Percentiles rank a stretch among this genome's conserved stretches.
These are phyloP conservation scores for Zopfochytrium polystomum DNA, from an alignment of 371 early-diverging fungal genomes.

Conservation along the genomic window DNA sequence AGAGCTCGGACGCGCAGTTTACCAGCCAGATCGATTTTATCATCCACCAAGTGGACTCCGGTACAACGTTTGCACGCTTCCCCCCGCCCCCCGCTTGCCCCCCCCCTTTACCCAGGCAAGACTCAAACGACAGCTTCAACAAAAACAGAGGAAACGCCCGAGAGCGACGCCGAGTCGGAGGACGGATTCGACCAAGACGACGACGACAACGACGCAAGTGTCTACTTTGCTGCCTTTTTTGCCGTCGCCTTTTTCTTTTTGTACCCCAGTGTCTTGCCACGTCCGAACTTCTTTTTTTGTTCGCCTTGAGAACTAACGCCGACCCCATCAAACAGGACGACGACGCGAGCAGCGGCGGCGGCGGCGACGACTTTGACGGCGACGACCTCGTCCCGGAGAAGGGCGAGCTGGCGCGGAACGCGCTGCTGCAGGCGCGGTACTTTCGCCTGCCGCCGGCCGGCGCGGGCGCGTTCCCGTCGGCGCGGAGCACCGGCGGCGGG, in stretches of 20 bases:
- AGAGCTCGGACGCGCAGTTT: conserved; percentile 11
- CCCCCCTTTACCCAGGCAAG: neutral
- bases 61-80: neutral
- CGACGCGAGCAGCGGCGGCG: too few species aligned
- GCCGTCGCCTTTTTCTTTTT: neutral
- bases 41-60: conserved; percentile 10
- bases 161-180: conserved; percentile 22
- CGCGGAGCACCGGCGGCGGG: neutral
- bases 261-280: neutral
- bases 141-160: conserved; percentile 18
- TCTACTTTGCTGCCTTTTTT: neutral
- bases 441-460: neutral
- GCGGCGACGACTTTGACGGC: too few species aligned
- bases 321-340: neutral
- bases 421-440: neutral
- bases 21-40: conserved; percentile 19
- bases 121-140: neutral
- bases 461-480: neutral
- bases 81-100: neutral
- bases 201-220: conserved; percentile 23
- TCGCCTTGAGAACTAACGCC: too few species aligned
- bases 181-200: conserved; percentile 41
- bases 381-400: neutral
- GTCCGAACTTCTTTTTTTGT: too few species aligned
- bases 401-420: neutral